These are phyloP conservation scores for Ajuga reptans DNA, from an alignment of 305 asterid species.

Conservation along the genomic window DNA sequence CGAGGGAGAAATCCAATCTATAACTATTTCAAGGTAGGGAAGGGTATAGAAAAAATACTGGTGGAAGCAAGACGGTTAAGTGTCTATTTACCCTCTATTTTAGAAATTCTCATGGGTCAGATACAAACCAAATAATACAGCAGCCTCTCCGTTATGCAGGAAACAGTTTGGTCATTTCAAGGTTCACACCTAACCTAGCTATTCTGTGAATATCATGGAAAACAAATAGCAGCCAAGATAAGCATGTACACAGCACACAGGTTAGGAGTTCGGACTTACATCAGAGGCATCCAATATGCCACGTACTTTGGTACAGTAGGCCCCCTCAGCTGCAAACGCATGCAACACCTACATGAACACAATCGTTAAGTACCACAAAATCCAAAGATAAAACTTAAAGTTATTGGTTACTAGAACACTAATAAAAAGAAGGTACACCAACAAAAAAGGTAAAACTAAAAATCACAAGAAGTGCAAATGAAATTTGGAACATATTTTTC, in stretches of 20 bases:
- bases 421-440: not conserved
- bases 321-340: constrained; percentile 97
- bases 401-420: not conserved
- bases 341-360: constrained; percentile 63
- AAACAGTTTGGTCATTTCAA: not conserved
- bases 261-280: constrained; percentile 49
- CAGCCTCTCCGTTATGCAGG: constrained; percentile 4
- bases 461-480: not conserved
- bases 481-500: not conserved
- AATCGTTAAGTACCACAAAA: constrained; percentile 6
- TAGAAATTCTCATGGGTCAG: not conserved
- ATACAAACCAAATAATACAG: not conserved
- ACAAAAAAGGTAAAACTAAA: not conserved
- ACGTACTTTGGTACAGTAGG: constrained; percentile 79
- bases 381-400: not conserved
- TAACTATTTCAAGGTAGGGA: not conserved
- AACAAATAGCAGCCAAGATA: constrained; percentile 10
- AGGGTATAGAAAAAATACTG: not conserved
- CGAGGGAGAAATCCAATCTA: no score
- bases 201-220: not conserved
- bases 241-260: constrained; percentile 16
- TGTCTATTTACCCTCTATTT: not conserved
- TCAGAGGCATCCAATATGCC: constrained; percentile 72
- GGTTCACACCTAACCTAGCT: not conserved
- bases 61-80: not conserved